Percentiles rank a stretch among this genome's conserved stretches.
phyloP scores from a whole-genome alignment of 1,139 yeast species.

The Blastobotrys buckinghamii region DNA sequence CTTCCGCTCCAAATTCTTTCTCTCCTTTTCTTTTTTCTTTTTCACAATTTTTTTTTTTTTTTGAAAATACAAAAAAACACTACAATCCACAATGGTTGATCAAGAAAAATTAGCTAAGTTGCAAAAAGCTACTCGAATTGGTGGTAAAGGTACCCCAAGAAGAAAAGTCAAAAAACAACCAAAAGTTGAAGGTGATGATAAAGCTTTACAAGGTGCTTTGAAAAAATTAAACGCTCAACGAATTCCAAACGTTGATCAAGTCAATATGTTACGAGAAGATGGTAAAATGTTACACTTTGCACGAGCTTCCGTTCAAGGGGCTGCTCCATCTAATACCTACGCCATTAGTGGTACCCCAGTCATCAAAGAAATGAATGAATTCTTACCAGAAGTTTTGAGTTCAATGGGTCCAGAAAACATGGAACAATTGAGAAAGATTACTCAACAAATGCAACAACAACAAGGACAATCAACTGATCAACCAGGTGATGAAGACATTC shows the following conservation, averaged over 20 bases:
- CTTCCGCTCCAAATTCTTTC: too few species aligned
- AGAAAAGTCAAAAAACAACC: constrained; percentile 78
- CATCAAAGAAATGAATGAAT: constrained; percentile 87
- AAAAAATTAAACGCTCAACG: constrained; percentile 87
- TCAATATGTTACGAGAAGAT: constrained; percentile 95
- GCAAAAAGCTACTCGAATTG: constrained; percentile 36
- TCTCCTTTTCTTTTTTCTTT: background rate
- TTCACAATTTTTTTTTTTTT: background rate
- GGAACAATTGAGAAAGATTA: constrained; percentile 82
- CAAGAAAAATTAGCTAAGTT: constrained; percentile 36
- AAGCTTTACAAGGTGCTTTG: constrained; percentile 85
- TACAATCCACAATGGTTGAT: constrained; percentile 25
- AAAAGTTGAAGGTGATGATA: constrained; percentile 65
- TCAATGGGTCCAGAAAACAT: constrained; percentile 97
- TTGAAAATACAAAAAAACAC: background rate
- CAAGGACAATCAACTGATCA: constrained; percentile 39
- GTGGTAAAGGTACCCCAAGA: constrained; percentile 47
- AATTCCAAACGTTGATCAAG: constrained; percentile 88
- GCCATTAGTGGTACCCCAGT: constrained; percentile 95
- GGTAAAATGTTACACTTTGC: constrained; percentile 95
- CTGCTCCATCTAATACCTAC: constrained; percentile 85
- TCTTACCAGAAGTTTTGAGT: constrained; percentile 91
- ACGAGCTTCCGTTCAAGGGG: constrained; percentile 92
- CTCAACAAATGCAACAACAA: constrained; percentile 71
- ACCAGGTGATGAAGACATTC: constrained; percentile 60